Percentiles rank a stretch among this genome's conserved stretches.
phyloP scores from a whole-genome alignment of 2,329 filamentous ascomycete species.

The Ophiostoma fasciatum region DNA sequence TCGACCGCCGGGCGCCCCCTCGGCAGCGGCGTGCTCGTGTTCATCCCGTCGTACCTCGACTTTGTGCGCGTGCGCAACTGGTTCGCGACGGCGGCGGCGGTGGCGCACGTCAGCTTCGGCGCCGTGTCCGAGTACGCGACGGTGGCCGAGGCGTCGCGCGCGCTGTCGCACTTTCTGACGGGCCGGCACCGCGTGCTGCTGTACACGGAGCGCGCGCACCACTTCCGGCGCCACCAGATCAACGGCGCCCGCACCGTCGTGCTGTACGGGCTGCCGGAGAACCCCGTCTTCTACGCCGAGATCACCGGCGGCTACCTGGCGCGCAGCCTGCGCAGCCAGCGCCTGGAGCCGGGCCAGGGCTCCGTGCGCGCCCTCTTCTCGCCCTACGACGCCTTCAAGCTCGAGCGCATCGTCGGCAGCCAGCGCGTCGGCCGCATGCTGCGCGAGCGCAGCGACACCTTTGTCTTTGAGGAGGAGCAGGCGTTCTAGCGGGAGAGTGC shows the following conservation, averaged over 20 bases:
- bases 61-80: conserved; percentile 89
- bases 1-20: neutral
- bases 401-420: conserved; percentile 77
- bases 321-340: conserved; percentile 41
- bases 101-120: conserved; percentile 51
- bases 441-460: conserved; percentile 71
- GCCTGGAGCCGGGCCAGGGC: conserved; percentile 42
- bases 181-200: conserved; percentile 72
- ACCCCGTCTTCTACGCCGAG: conserved; percentile 68
- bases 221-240: conserved; percentile 80
- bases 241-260: conserved; percentile 71
- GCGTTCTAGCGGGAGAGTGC: conserved; percentile 2
- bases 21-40: conserved; percentile 57
- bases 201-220: conserved; percentile 92
- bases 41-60: conserved; percentile 87
- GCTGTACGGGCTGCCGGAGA: conserved; percentile 76
- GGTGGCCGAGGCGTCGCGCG: conserved; percentile 62
- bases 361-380: conserved; percentile 57
- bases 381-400: conserved; percentile 74
- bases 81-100: conserved; percentile 56
- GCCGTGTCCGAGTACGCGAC: conserved; percentile 81
- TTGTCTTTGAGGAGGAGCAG: conserved; percentile 66
- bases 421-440: conserved; percentile 75
- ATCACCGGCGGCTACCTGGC: conserved; percentile 53
- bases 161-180: conserved; percentile 72